phyloP scores from a whole-genome alignment of 371 early-diverging fungal genomes.

The Actinomortierella wolfii region DNA sequence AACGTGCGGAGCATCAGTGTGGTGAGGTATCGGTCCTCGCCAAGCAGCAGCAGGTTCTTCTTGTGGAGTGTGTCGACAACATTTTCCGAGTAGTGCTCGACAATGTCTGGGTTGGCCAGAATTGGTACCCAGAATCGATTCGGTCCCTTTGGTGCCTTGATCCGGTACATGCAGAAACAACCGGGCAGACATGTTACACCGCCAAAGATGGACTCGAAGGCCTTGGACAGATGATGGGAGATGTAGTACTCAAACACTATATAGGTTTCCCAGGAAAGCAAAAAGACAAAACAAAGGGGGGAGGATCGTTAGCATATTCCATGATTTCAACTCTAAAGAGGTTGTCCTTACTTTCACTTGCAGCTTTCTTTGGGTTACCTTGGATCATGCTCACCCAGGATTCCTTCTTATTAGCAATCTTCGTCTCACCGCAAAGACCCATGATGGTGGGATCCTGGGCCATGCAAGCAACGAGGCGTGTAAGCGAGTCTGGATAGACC shows the following conservation, averaged over 20 bases:
- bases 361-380: conserved; percentile 46
- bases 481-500: conserved; percentile 76
- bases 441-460: conserved; percentile 77
- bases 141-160: conserved; percentile 63
- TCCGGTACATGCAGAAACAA: conserved; percentile 95
- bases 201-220: conserved; percentile 94
- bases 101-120: conserved; percentile 87
- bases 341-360: too few relatives aligned
- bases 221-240: conserved; percentile 91
- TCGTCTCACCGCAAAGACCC: conserved; percentile 87
- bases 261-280: conserved; percentile 44
- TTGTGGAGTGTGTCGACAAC: conserved; percentile 97
- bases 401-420: conserved; percentile 75
- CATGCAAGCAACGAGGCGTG: conserved; percentile 76
- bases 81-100: conserved; percentile 92
- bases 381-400: conserved; percentile 94
- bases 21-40: conserved; percentile 99
- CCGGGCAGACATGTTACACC: conserved; percentile 96
- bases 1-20: conserved; percentile 97
- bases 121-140: conserved; percentile 86
- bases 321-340: too few relatives aligned
- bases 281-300: conserved; percentile 16
- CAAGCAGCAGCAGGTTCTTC: conserved; percentile 97
- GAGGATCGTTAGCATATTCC: too few relatives aligned
- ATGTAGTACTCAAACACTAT: conserved; percentile 95